Conservation (phyloP, 2,329 filamentous ascomycete species). For the Rhynchosporium secalis region DNA sequence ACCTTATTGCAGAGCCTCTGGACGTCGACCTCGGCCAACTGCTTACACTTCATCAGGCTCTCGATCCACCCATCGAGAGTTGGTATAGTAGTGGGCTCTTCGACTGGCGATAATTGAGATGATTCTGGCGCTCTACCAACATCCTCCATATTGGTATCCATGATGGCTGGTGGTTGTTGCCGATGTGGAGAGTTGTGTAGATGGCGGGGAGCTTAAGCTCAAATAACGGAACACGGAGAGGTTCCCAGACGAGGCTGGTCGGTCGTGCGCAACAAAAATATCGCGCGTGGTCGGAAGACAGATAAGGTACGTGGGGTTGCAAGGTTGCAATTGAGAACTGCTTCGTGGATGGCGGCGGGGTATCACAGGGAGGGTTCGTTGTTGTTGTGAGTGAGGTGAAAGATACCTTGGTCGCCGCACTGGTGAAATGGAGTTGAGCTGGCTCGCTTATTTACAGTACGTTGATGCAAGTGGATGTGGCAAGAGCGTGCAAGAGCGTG, state of each 20-base stretch:
- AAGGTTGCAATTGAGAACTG: constrained; percentile 19
- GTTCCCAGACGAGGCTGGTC: constrained; percentile 22
- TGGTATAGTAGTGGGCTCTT: constrained; percentile 85
- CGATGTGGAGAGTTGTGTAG: constrained; percentile 22
- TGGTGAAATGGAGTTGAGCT: constrained; percentile 14
- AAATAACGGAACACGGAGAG: constrained; percentile 32
- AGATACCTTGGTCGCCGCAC: constrained; percentile 1
- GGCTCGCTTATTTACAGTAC: constrained; percentile 11
- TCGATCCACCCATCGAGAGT: constrained; percentile 98
- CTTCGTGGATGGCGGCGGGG: constrained; percentile 22
- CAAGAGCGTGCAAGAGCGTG: constrained; percentile 8
- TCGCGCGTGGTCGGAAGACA: constrained; percentile 15
- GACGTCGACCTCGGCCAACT: constrained; percentile 90
- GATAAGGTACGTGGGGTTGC: constrained; percentile 11
- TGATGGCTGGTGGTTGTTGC: constrained; percentile 42
- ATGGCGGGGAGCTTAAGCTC: constrained; percentile 33
- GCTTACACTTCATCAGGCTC: constrained; percentile 97
- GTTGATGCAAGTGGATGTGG: constrained; percentile 4
- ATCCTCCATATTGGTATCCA: constrained; percentile 99
- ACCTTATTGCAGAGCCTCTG: constrained; percentile 98
- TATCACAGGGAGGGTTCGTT: constrained; percentile 30
- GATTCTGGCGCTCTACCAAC: constrained; percentile 81
- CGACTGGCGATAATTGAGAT: constrained; percentile 71
- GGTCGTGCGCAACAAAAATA: constrained; percentile 19
- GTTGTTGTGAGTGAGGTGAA: constrained; percentile 7